Evolutionary conservation across 2,329 filamentous ascomycete species (phyloP).

Genomic region (Elsinoe arachidis): DNA sequence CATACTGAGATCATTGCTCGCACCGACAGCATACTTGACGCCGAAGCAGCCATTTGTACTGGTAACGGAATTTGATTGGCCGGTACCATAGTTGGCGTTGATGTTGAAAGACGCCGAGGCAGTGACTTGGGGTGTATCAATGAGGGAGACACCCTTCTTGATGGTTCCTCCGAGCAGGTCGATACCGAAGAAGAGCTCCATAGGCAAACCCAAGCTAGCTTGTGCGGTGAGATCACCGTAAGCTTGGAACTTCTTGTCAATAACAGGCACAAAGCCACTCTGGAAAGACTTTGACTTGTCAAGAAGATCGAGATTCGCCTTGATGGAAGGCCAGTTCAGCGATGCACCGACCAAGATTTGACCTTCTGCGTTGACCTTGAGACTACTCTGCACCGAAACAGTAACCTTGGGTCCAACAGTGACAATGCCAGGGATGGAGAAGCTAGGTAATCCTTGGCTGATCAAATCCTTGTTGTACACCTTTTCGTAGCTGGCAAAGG

Average conservation of each 20-base stretch:
- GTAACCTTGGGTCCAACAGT: slow-evolving; percentile 14
- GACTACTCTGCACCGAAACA: slow-evolving; percentile 5
- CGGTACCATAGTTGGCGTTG: slow-evolving; percentile 7
- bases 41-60: slow-evolving; percentile 15
- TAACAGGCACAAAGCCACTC: slow-evolving; percentile 14
- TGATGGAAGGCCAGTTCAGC: slow-evolving; percentile 14
- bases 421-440: slow-evolving; percentile 16
- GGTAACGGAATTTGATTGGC: slow-evolving; percentile 6
- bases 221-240: slow-evolving; percentile 13
- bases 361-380: slow-evolving; percentile 14
- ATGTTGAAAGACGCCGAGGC: slow-evolving; percentile 10
- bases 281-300: slow-evolving; percentile 10
- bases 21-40: slow-evolving; percentile 14
- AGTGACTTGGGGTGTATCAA: slow-evolving; percentile 14
- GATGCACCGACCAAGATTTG: slow-evolving; percentile 14
- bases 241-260: slow-evolving; percentile 16
- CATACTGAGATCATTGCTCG: slow-evolving; percentile 13
- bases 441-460: slow-evolving; percentile 14
- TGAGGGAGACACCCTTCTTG: slow-evolving; percentile 14
- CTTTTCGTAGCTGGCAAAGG: slow-evolving; percentile 15
- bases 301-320: slow-evolving; percentile 13
- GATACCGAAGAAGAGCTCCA: slow-evolving; percentile 12
- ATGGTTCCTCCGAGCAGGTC: slow-evolving; percentile 15
- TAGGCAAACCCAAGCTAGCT: slow-evolving; percentile 13
- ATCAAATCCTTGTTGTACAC: slow-evolving; percentile 14